Percentiles rank a stretch among this genome's conserved stretches.
phyloP scores from a whole-genome alignment of 306 rosid species.

The Geum urbanum region DNA sequence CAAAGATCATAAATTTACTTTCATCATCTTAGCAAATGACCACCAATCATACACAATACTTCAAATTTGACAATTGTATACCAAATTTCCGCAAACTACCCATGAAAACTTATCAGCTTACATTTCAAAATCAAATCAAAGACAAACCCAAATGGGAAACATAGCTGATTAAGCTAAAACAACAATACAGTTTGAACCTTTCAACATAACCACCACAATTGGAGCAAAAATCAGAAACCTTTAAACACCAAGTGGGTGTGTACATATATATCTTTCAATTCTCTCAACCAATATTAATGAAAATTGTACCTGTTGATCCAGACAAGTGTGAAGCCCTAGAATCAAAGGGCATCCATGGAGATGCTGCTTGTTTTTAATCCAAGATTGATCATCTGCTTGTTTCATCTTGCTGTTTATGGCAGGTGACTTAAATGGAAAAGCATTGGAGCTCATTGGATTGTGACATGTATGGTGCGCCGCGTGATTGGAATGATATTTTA shows the following conservation, averaged over 20 bases:
- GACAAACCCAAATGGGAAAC: background rate
- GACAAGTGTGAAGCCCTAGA: slow-evolving; percentile 15
- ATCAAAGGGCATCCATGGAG: background rate
- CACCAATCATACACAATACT: background rate
- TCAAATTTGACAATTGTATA: background rate
- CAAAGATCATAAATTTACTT: background rate
- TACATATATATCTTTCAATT: background rate
- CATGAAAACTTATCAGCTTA: background rate
- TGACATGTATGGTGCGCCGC: background rate
- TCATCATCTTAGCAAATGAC: background rate
- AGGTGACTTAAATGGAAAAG: background rate
- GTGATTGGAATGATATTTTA: background rate
- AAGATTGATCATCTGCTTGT: slow-evolving; percentile 7
- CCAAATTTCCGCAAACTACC: background rate
- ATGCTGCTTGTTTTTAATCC: background rate
- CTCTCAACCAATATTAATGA: background rate
- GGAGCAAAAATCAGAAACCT: background rate
- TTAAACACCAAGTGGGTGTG: background rate
- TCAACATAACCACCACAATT: background rate
- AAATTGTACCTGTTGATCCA: slow-evolving; percentile 4
- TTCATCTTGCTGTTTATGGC: background rate
- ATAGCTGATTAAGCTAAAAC: background rate
- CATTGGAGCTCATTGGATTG: background rate
- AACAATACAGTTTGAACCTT: background rate
- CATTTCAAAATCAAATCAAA: slow-evolving; percentile 13